Evolutionary conservation across 1,284 basidiomycete genomes (phyloP), one percentile per base, ranked within the genome.

Genomic region (Mycosarcoma mackinlayi): DNA sequence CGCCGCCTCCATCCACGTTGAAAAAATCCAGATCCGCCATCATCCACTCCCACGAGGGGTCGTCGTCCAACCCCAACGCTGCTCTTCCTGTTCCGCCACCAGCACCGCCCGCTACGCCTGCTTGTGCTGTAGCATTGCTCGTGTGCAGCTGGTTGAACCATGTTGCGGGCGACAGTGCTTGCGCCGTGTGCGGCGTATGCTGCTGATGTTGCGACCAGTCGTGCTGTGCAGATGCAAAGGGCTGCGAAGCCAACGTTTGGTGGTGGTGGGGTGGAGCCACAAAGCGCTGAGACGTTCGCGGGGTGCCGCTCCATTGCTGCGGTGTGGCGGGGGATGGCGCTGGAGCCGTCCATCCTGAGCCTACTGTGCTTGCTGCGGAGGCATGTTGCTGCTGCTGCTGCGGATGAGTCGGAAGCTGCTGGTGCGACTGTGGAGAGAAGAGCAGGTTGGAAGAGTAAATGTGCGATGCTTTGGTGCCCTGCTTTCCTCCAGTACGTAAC

Each of bases 11-110:
- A n/a, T 66, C 62, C 5, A 72, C 54, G 18, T 13, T 40, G 50
- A 60, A 56, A 31, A 72, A 68, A 25, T 67, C 58, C 3, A 72
- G 44, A 28, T 68, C 64, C 14, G 38, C 42, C 63, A 71, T 68
- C 68, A 71, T 67, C 63, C 68, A 71, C 24, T 66, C 55, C 68
- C 68, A 66, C 16, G 37, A 37, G 14, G 46, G 55, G 28, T 68
- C 64, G 19, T 49, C 16, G 35, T 61, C 39, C 21, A 53, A 4
- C 21, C n/a, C 53, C 3, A 13, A n/a, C n/a, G n/a, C 13, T 28
- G 10, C 48, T 28, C 11, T 19, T 24, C 7, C 21, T 21, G 3
- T 10, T 19, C 23, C 27, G n/a, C n/a, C n/a, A n/a, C n/a, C n/a
- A n/a, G n/a, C n/a, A n/a, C n/a, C n/a, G n/a, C n/a, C n/a, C n/a